Conservation (phyloP, 495 filamentous ascomycete species). For the Pyrenopolyporus hunteri region DNA sequence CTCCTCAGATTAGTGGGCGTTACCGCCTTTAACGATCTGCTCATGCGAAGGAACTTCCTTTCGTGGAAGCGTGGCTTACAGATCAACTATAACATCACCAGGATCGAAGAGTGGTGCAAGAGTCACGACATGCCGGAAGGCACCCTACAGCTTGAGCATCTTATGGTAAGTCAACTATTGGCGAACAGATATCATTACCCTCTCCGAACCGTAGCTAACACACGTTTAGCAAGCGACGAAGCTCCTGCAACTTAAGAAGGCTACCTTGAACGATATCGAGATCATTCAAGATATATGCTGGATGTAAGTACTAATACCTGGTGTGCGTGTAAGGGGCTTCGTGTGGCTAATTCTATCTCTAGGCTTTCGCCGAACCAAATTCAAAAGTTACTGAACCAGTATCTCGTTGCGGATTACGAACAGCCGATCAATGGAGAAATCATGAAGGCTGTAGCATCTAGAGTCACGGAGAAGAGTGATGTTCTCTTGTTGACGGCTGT, state of each 20-base stretch:
- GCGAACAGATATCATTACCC: neutral
- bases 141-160: constrained; percentile 94
- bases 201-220: constrained; percentile 35
- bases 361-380: constrained; percentile 99
- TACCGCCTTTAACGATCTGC: constrained; percentile 97
- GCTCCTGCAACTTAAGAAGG: constrained; percentile 97
- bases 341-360: constrained; percentile 28
- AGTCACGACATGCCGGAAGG: constrained; percentile 99
- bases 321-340: neutral
- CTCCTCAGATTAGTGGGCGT: constrained; percentile 93
- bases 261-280: constrained; percentile 97
- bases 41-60: constrained; percentile 97
- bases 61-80: constrained; percentile 99
- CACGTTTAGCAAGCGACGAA: constrained; percentile 87
- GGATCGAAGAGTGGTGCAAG: constrained; percentile 99
- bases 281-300: constrained; percentile 99
- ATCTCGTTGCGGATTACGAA: constrained; percentile 98
- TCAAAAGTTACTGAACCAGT: constrained; percentile 98
- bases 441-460: constrained; percentile 98
- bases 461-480: constrained; percentile 98
- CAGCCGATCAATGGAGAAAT: constrained; percentile 99
- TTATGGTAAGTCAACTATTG: constrained; percentile 72
- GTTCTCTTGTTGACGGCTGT: constrained; percentile 90
- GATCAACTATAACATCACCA: constrained; percentile 99
- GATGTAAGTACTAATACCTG: constrained; percentile 71